Evolutionary conservation across 495 filamentous ascomycete species (phyloP), one percentile per base, ranked within the genome.

Genomic region (Recurvomyces mirabilis): DNA sequence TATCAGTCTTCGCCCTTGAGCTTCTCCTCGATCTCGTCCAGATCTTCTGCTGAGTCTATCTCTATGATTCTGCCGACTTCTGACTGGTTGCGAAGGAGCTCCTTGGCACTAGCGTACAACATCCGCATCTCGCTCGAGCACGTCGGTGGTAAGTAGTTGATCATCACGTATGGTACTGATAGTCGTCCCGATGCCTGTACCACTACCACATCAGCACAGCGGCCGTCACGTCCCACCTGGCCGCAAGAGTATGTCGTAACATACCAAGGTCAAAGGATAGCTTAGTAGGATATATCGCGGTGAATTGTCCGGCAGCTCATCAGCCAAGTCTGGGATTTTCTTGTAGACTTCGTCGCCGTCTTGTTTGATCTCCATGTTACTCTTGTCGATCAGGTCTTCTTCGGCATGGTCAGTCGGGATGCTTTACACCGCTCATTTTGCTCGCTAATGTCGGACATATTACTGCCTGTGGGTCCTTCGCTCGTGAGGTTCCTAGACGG

Each of bases 81-180:
- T 9, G 83, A 81, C 41, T 83, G 87, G 55, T 81, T 93, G 51
- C 88, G 78, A 77, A 98, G 84, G 63, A 94, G 64, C 66, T 98
- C 89, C 61, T 93, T 93, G 19, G 89, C 89, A 15, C 86, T 79
- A 14, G 91, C 91, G 65, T 98, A 98, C 66, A 87, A 72, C 91
- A 95, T 96, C 38, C 84, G 78, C 58, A 80, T 62, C 49, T 81
- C 81, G 47, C 68, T 72, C 61, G 91, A 93, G 66, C 84, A 87
- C 34, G 88, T 94, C 34, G 75, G 80, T 14, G 91, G 91, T 36
- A 95, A 73, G 63, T 88, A 94, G 67, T 87, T 94, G 28, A 98
- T 66, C 58, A 98, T 75, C 31, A 94, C 87, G 61, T 96, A 98
- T 19, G 89, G 91, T 20, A 82, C 78, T 0, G 79, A 67, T 17